Base-by-base conservation (phyloP, 164 flowering plant genomes). In the Macadamia integrifolia region DNA sequence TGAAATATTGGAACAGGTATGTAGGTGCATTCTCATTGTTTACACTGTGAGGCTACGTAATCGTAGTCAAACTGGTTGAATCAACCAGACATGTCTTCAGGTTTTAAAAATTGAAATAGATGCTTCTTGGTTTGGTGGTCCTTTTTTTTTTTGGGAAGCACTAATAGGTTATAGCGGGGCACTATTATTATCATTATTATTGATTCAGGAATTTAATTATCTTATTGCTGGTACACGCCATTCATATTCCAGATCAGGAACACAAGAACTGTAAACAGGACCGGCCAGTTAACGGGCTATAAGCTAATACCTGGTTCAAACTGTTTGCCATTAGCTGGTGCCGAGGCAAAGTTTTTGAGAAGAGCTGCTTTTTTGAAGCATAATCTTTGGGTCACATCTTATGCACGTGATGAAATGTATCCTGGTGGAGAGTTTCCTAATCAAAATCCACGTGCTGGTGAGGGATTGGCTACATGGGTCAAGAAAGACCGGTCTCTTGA, bases 371-470 rank as follows among this genome's bases (percentile, higher is more conserved):
- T 91, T 75, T 66, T 91, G 80, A 91, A 91, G 81, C 95, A 91
- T 70, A 91, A 91, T 75, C 85, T 93, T 44, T 91, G 97, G 97
- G 97, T 91, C 49, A 91, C 95, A 43, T 76, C 75, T 57, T 93
- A 82, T 80, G 77, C 85, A 5, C 88, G 79, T 35, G 81, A 81
- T 61, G 92, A 91, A 72, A 83, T 77, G 72, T 89, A 83, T 79
- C 97, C 95, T 46, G 97, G 95, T 65, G 97, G 93, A 69, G 97
- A 91, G 73, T 91, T 91, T 73, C 97, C 97, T 32, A 91, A 91
- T 74, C 97, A 91, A 76, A 91, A 91, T 80, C 97, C 97, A 59
- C 97, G 95, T 60, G 82, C 75, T 69, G 81, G 87, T 52, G 97
- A 91, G 69, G 97, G 97, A 46, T 76, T 91, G 74, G 81, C 87